Conservation (phyloP, 192 early-diverging fungal species). For the Rhizophagus clarus region DNA sequence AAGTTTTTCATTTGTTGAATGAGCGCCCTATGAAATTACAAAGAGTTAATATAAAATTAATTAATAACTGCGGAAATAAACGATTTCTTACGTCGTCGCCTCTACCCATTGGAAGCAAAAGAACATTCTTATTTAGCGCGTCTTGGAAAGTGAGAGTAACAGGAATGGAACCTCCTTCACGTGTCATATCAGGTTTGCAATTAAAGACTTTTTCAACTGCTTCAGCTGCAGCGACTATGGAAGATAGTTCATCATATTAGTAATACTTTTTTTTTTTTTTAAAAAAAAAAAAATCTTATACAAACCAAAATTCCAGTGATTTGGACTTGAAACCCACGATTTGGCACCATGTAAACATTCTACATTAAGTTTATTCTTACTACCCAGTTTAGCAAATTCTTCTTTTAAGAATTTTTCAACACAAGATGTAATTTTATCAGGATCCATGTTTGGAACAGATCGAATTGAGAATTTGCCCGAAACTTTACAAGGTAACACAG, state of each 20-base stretch:
- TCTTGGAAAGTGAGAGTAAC: constrained; percentile 99
- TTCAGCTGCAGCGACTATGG: constrained; percentile 77
- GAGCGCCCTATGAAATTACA: constrained; percentile 69
- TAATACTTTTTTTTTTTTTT: neutral
- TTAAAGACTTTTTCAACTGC: constrained; percentile 92
- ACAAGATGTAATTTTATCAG: constrained; percentile 71
- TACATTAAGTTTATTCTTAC: constrained; percentile 82
- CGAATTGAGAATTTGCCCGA: constrained; percentile 99
- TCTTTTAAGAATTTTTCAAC: constrained; percentile 73
- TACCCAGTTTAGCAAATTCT: constrained; percentile 90
- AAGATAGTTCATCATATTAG: neutral
- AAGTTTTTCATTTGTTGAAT: constrained; percentile 97
- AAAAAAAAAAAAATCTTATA: neutral
- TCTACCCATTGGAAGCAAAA: constrained; percentile 95
- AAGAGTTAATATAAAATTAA: neutral
- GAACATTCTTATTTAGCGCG: constrained; percentile 83
- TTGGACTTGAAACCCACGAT: constrained; percentile 87
- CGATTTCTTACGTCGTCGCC: constrained; percentile 68
- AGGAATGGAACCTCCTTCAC: constrained; percentile 98
- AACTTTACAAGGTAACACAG: constrained; percentile 94
- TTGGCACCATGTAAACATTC: constrained; percentile 83
- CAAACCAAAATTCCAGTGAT: constrained; percentile 90
- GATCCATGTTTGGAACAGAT: constrained; percentile 92
- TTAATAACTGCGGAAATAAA: neutral
- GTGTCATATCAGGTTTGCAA: constrained; percentile 92